Conservation (phyloP, 805 yeast species). For the Saturnispora hagleri region DNA sequence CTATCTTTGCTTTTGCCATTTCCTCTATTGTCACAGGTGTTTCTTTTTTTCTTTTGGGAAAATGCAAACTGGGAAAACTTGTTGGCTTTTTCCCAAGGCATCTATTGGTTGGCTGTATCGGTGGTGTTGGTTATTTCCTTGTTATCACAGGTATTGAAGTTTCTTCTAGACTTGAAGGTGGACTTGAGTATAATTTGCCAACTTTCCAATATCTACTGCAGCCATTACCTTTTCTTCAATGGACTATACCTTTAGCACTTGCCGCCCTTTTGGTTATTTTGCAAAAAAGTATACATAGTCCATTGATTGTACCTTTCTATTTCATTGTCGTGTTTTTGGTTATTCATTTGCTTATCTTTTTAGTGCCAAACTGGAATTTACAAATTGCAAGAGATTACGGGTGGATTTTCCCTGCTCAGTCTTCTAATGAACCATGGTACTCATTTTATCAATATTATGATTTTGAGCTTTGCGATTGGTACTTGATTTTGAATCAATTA, state of each 20-base stretch:
- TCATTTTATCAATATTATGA: conserved; percentile 68
- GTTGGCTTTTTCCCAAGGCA: conserved; percentile 96
- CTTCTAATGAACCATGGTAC: conserved; percentile 78
- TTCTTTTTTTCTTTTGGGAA: conserved; percentile 70
- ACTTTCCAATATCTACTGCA: conserved; percentile 44
- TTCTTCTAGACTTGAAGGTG: conserved; percentile 70
- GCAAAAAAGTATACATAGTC: conserved; percentile 49
- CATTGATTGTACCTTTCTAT: conserved; percentile 72
- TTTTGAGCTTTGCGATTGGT: conserved; percentile 67
- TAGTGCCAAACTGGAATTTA: conserved; percentile 59
- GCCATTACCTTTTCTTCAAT: conserved; percentile 41
- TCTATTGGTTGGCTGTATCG: conserved; percentile 92
- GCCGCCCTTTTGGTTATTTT: conserved; percentile 52
- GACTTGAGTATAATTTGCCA: conserved; percentile 51
- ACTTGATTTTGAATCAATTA: conserved; percentile 50
- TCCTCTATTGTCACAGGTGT: conserved; percentile 82
- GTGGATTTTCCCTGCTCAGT: conserved; percentile 72
- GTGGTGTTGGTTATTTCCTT: conserved; percentile 95
- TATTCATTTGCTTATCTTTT: conserved; percentile 60
- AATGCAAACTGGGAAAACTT: conserved; percentile 67
- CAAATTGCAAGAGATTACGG: conserved; percentile 59
- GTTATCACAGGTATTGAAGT: conserved; percentile 89
- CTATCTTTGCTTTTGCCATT: conserved; percentile 74
- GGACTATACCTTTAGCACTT: conserved; percentile 62
- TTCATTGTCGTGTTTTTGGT: conserved; percentile 61